Evolutionary conservation across 371 early-diverging fungal species (phyloP).

Genomic region (Gilbertella persicaria): DNA sequence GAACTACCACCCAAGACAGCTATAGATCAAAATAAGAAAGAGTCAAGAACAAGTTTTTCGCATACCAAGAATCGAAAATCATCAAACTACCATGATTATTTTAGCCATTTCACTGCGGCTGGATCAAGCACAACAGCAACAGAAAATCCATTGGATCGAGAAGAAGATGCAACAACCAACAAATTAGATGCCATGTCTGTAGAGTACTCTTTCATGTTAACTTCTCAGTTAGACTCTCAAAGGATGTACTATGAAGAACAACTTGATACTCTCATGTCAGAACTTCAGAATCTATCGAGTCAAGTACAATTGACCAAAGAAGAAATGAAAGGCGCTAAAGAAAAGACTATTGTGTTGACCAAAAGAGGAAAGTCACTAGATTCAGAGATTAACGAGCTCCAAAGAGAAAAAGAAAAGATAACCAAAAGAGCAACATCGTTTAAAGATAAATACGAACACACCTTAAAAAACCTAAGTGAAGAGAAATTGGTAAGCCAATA

Average conservation of each 20-base stretch:
- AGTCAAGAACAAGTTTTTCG: not conserved
- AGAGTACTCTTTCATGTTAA: slow-evolving; percentile 79
- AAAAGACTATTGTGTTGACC: slow-evolving; percentile 12
- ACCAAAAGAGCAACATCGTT: slow-evolving; percentile 9
- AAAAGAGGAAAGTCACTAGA: slow-evolving; percentile 4
- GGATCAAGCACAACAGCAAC: not conserved
- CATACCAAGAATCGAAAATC: not conserved
- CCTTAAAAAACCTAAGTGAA: slow-evolving; percentile 30
- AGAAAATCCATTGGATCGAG: not conserved
- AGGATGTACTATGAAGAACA: slow-evolving; percentile 81
- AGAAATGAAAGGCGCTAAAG: slow-evolving; percentile 14
- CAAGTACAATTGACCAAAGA: slow-evolving; percentile 11
- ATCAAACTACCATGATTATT: not conserved
- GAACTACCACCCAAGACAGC: slow-evolving; percentile 67
- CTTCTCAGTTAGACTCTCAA: slow-evolving; percentile 85
- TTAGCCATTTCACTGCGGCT: not conserved
- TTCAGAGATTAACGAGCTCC: slow-evolving; percentile 3
- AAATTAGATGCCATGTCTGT: slow-evolving; percentile 73
- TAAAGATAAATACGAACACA: slow-evolving; percentile 16
- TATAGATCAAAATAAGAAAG: slow-evolving; percentile 14
- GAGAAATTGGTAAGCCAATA: slow-evolving; percentile 31
- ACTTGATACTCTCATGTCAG: slow-evolving; percentile 51
- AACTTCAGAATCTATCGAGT: slow-evolving; percentile 38
- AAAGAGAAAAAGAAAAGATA: slow-evolving; percentile 18
- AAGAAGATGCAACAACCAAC: slow-evolving; percentile 28